These are phyloP conservation scores for Venturia oleaginea DNA, from an alignment of 2,329 filamentous ascomycete genomes.

Conservation along the genomic window DNA sequence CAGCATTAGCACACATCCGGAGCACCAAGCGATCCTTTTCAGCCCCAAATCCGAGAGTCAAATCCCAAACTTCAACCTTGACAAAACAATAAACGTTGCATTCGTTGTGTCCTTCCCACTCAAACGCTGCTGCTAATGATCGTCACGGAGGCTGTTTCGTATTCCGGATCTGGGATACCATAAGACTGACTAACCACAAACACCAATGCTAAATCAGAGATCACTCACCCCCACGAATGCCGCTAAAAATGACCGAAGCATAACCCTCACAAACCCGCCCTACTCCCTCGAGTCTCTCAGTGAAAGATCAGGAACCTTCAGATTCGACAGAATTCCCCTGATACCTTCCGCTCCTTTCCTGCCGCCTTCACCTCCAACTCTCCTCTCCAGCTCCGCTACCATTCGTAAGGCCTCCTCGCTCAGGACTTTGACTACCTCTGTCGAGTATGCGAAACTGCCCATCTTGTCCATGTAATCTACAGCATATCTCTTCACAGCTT, in stretches of 20 bases:
- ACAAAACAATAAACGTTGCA: too few relatives aligned
- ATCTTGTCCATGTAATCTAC: slow-evolving; percentile 84
- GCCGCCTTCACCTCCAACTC: slow-evolving; percentile 21
- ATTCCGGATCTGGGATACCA: too few relatives aligned
- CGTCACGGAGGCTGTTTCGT: too few relatives aligned
- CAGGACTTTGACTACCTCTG: slow-evolving; percentile 44
- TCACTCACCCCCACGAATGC: neutral
- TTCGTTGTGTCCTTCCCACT: too few relatives aligned
- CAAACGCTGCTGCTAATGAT: too few relatives aligned
- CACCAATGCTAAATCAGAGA: neutral
- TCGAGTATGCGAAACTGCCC: slow-evolving; percentile 81
- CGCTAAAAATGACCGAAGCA: neutral
- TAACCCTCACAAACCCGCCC: neutral
- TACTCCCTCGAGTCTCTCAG: neutral
- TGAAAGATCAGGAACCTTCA: slow-evolving; percentile 19
- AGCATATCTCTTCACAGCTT: slow-evolving; percentile 85
- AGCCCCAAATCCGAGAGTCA: too few relatives aligned
- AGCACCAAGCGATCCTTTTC: too few relatives aligned
- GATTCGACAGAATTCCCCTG: slow-evolving; percentile 31
- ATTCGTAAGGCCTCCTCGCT: slow-evolving; percentile 34
- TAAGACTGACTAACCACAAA: too few relatives aligned
- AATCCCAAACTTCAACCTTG: too few relatives aligned
- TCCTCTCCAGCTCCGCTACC: slow-evolving; percentile 31
- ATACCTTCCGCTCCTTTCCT: slow-evolving; percentile 31
- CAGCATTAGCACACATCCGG: too few relatives aligned